Base-by-base conservation (phyloP, 805 yeast genomes). In the Wickerhamomyces bisporus region DNA sequence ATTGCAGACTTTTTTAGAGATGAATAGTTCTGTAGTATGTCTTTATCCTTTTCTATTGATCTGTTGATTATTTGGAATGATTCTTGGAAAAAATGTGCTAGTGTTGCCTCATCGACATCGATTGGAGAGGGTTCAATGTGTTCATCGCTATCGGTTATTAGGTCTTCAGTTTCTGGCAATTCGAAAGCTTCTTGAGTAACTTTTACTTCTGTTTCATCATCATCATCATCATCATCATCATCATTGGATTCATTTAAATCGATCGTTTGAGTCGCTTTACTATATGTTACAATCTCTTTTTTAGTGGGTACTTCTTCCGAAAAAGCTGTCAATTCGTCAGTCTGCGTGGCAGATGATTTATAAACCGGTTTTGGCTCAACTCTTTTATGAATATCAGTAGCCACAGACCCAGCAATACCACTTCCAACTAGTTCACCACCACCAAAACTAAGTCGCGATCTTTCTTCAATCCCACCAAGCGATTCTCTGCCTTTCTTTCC, bases 1-100 rank as follows among this genome's bases (percentile, higher is more conserved):
- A 41, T 9, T 0, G 49, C 48, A 15, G 45, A 34, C n/a, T 39
- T 36, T 27, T 45, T 47, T 29, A 36, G 19, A 8, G 35, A 45
- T 15, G 38, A 16, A 25, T 38, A 37, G 16, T 18, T 14, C 50
- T 55, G 39, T 13, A 61, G 42, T 2, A 53, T 40, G 38, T 60
- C 57, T 27, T 48, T 42, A 20, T 49, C 58, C 25, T 61, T 53
- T 6, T 48, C 45, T 24, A 61, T 52, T 6, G 42, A 46, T 25
- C 60, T 50, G 27, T 49, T 49, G 24, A 55, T 36, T 29, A 47
- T 39, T 17, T 47, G 48, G 32, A 55, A 41, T 0, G 61, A 54
- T n/a, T 43, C 45, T 21, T 48, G 34, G 6, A 55, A 30, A 30
- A 53, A 48, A 2, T 36, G 31, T 1, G 52, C 19, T 14, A 52